Evolutionary conservation across 352 stramenopile genomes (phyloP).

Genomic region (Pythium aphanidermatum): DNA sequence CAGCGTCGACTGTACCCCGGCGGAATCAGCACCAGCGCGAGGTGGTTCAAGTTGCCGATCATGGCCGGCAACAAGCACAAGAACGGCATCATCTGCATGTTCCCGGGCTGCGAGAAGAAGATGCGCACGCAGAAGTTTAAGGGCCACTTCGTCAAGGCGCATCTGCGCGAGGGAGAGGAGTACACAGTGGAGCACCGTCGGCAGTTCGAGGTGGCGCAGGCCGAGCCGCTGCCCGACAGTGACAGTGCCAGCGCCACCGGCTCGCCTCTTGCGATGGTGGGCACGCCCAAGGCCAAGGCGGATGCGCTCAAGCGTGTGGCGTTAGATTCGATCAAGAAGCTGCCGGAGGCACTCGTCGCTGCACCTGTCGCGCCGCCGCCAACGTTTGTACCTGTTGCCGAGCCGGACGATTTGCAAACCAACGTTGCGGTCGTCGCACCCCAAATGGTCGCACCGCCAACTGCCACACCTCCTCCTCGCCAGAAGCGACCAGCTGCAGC

Average conservation of each 20-base stretch:
- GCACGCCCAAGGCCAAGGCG: conserved; percentile 11
- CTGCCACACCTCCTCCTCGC: background rate
- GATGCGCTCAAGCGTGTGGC: conserved; percentile 10
- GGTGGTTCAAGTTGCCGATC: conserved; percentile 21
- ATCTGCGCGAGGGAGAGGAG: conserved; percentile 67
- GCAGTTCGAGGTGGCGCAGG: conserved; percentile 67
- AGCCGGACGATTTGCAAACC: background rate
- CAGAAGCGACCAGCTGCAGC: conserved; percentile 17
- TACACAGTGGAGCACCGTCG: conserved; percentile 76
- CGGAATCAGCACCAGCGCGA: background rate
- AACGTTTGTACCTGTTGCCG: conserved; percentile 1
- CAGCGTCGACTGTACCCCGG: conserved; percentile 2
- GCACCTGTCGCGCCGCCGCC: background rate
- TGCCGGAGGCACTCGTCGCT: conserved; percentile 6
- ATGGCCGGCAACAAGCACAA: conserved; percentile 88
- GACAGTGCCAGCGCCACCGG: conserved; percentile 15
- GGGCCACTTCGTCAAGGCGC: conserved; percentile 71
- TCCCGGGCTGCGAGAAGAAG: conserved; percentile 70
- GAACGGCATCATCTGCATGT: conserved; percentile 83
- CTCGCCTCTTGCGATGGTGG: conserved; percentile 17
- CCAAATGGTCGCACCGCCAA: background rate
- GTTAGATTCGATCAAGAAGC: conserved; percentile 17
- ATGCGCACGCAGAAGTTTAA: conserved; percentile 89
- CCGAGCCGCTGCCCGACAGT: conserved; percentile 35
- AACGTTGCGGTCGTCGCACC: background rate